Conservation (phyloP, 2,329 filamentous ascomycete genomes). For the Phaeosphaeriaceae sp. region DNA sequence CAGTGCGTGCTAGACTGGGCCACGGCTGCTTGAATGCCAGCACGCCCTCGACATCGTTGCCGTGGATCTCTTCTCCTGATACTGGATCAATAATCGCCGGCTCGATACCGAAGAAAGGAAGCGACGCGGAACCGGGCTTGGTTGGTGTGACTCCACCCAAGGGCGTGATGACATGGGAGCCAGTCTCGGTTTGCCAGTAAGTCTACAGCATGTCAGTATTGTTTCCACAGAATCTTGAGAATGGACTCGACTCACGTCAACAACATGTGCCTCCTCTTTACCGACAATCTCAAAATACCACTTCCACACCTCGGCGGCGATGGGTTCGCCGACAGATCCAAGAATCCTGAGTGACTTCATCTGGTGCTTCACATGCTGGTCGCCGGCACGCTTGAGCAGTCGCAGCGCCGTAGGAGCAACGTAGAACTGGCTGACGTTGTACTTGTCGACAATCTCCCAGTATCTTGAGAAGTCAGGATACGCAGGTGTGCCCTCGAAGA, state of each 20-base stretch:
- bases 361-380: constrained; percentile 86
- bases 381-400: constrained; percentile 91
- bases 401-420: constrained; percentile 94
- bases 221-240: not conserved
- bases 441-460: constrained; percentile 97
- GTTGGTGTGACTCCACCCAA: constrained; percentile 92
- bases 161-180: constrained; percentile 93
- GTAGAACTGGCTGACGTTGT: constrained; percentile 97
- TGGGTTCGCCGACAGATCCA: constrained; percentile 95
- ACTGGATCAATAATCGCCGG: constrained; percentile 97
- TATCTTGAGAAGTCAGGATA: constrained; percentile 98
- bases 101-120: constrained; percentile 98
- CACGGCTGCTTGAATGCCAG: constrained; percentile 96
- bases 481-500: constrained; percentile 96
- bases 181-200: constrained; percentile 99
- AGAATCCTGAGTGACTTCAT: constrained; percentile 91
- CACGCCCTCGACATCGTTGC: constrained; percentile 97
- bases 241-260: constrained; percentile 75
- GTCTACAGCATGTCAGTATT: constrained; percentile 66
- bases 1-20: constrained; percentile 98
- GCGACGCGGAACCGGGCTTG: constrained; percentile 93
- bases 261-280: constrained; percentile 89
- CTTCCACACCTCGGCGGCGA: constrained; percentile 98
- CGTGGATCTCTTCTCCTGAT: constrained; percentile 88
- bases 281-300: constrained; percentile 98